phyloP scores from a whole-genome alignment of 164 flowering plant species.

The Cinnamomum micranthum region DNA sequence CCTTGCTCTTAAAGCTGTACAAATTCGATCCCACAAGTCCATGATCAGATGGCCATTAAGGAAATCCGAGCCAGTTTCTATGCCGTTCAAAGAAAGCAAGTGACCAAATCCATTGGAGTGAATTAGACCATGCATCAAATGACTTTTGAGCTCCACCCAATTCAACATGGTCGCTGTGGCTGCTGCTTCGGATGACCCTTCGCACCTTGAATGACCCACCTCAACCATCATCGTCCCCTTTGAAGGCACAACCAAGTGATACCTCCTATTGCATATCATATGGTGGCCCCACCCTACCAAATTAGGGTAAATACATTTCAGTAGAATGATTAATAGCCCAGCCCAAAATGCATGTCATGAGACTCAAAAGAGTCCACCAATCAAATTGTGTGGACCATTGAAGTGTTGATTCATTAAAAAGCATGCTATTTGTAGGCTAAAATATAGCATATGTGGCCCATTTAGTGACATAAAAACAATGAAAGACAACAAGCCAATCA shows the following conservation, averaged over 20 bases:
- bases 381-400: too few species aligned
- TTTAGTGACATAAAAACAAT: too few species aligned
- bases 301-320: neutral
- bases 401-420: too few species aligned
- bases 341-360: too few species aligned
- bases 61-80: constrained; percentile 60
- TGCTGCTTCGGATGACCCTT: constrained; percentile 10
- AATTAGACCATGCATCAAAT: constrained; percentile 81
- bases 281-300: constrained; percentile 89
- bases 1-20: constrained; percentile 74
- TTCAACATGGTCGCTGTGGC: constrained; percentile 23
- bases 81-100: constrained; percentile 69
- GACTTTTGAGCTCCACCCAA: constrained; percentile 47
- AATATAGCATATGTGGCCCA: too few species aligned
- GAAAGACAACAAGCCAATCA: too few species aligned
- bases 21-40: constrained; percentile 89
- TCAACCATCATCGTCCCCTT: constrained; percentile 33
- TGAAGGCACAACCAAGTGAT: constrained; percentile 79
- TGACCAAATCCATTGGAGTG: constrained; percentile 95
- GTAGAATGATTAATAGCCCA: too few species aligned
- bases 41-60: constrained; percentile 60
- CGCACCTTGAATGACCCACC: constrained; percentile 24
- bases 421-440: too few species aligned
- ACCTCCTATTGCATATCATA: constrained; percentile 79
- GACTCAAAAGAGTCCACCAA: too few species aligned